A percentile compares a stretch with the other conserved stretches of the same genome.
Evolutionary conservation across 1,284 basidiomycete genomes (phyloP).

Genomic region (Amylostereum areolatum): DNA sequence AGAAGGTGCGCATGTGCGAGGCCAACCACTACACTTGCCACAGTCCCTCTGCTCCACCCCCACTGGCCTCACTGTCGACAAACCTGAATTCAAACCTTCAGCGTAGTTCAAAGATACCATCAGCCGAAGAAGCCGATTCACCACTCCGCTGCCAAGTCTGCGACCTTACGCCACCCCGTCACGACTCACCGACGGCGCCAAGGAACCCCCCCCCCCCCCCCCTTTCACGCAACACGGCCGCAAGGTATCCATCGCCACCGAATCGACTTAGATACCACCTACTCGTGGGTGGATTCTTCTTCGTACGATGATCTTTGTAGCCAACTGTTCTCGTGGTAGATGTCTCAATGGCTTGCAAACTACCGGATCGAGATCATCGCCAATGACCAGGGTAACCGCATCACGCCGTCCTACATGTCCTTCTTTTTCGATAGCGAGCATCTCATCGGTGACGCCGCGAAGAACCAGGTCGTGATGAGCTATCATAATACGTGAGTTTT

Average conservation of each 20-base stretch:
- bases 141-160: too few species aligned
- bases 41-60: too few species aligned
- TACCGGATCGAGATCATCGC: conserved; percentile 98
- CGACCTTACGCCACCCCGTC: too few species aligned
- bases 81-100: too few species aligned
- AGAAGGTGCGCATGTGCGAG: too few species aligned
- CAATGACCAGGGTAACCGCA: conserved; percentile 97
- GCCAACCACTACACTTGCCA: too few species aligned
- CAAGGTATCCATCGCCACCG: conserved; percentile 19
- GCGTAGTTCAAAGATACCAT: too few species aligned
- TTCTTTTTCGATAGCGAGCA: conserved; percentile 87
- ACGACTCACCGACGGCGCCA: too few species aligned
- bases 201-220: too few species aligned
- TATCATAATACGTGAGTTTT: conserved; percentile 64
- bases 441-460: conserved; percentile 93
- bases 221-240: too few species aligned
- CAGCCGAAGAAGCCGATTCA: too few species aligned
- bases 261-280: conserved; percentile 87
- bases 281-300: conserved; percentile 53
- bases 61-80: too few species aligned
- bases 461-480: conserved; percentile 92
- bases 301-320: conserved; percentile 2
- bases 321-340: conserved; percentile 29
- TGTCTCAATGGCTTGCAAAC: conserved; percentile 95
- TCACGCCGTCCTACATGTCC: conserved; percentile 91